These are phyloP conservation scores for Fusarium sp. DNA, from an alignment of 2,329 filamentous ascomycete genomes.

Conservation along the genomic window DNA sequence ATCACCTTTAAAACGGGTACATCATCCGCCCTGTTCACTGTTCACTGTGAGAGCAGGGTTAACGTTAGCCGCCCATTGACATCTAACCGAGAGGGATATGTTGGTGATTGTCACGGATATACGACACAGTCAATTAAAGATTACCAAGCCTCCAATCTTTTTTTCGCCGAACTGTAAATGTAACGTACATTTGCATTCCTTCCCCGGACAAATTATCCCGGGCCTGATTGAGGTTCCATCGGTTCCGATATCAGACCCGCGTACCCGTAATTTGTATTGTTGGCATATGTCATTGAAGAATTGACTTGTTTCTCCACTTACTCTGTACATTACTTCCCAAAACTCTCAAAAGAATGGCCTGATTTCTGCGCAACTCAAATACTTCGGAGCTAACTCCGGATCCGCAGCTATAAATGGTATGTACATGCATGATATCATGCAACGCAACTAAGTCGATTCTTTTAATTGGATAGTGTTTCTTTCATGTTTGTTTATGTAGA, in stretches of 20 bases:
- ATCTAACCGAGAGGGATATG: no score
- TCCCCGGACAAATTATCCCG: not conserved
- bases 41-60: not conserved
- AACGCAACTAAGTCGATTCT: not conserved
- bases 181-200: not conserved
- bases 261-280: not conserved
- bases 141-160: not conserved
- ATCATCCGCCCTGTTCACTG: not conserved
- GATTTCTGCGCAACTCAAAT: not conserved
- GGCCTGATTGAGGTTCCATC: not conserved
- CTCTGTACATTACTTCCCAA: not conserved
- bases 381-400: not conserved
- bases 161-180: not conserved
- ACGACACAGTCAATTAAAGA: not conserved
- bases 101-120: not conserved
- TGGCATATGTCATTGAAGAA: not conserved
- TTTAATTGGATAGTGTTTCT: not conserved
- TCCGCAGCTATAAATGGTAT: not conserved
- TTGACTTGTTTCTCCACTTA: not conserved
- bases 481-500: no score
- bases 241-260: not conserved
- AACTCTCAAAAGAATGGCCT: not conserved
- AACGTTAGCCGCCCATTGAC: no score
- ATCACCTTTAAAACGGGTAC: not conserved
- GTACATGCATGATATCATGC: not conserved